These are phyloP conservation scores for Heterobasidion parviporum DNA, from an alignment of 1,284 basidiomycete genomes.

Conservation along the genomic window DNA sequence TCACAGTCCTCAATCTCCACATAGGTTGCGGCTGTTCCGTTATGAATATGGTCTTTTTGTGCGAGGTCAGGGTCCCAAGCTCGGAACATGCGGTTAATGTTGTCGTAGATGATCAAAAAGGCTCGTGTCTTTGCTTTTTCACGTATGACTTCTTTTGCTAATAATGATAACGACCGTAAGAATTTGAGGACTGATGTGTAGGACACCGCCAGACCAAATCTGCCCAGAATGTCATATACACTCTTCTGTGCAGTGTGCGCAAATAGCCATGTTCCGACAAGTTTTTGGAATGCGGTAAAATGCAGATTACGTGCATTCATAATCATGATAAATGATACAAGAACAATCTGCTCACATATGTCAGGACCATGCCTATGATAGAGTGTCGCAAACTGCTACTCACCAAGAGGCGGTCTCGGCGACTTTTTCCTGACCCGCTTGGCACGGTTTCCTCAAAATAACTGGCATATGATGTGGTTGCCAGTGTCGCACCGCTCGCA, in stretches of 20 bases:
- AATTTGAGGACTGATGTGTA: constrained; percentile 8
- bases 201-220: constrained; percentile 9
- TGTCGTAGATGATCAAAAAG: constrained; percentile 18
- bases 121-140: neutral
- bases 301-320: constrained; percentile 5
- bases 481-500: neutral
- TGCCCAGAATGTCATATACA: constrained; percentile 4
- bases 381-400: neutral
- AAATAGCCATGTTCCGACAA: constrained; percentile 5
- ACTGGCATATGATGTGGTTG: neutral
- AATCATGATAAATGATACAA: neutral
- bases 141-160: constrained; percentile 5
- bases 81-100: constrained; percentile 16
- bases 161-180: constrained; percentile 7
- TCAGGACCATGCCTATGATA: neutral
- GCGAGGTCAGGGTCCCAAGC: constrained; percentile 12
- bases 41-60: constrained; percentile 12
- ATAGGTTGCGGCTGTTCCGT: constrained; percentile 14
- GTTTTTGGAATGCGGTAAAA: constrained; percentile 4
- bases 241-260: neutral
- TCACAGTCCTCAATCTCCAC: constrained; percentile 11
- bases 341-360: constrained; percentile 14
- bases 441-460: neutral
- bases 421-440: neutral
- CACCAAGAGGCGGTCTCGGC: too few relatives aligned